These are phyloP conservation scores for Cardamine resedifolia DNA, from an alignment of 345 rosid species.

Conservation along the genomic window DNA sequence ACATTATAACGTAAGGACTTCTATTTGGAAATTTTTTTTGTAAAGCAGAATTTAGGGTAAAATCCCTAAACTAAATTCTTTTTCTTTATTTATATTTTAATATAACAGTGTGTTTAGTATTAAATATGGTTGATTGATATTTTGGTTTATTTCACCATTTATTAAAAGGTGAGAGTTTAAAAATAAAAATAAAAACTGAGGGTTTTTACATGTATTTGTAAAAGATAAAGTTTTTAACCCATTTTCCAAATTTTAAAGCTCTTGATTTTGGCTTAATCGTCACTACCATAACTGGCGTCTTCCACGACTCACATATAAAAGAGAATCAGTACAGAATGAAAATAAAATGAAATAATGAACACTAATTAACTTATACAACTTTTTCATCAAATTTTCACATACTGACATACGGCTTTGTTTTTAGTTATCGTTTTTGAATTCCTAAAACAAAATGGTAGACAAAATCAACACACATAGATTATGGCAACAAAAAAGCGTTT, in stretches of 20 bases:
- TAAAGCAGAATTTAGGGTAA: too few relatives aligned
- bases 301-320: neutral
- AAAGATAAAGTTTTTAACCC: too few relatives aligned
- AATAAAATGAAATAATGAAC: neutral
- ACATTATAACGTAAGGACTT: too few relatives aligned
- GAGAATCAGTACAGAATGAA: neutral
- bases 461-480: neutral
- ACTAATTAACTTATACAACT: neutral
- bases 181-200: too few relatives aligned
- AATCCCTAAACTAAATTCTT: too few relatives aligned
- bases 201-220: too few relatives aligned
- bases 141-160: too few relatives aligned
- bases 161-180: too few relatives aligned
- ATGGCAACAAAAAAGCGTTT: neutral
- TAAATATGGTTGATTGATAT: too few relatives aligned
- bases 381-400: neutral
- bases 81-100: too few relatives aligned
- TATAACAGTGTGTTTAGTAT: too few relatives aligned
- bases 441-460: neutral
- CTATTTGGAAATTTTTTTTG: too few relatives aligned
- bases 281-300: neutral
- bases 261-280: neutral
- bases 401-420: neutral
- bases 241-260: neutral
- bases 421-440: neutral